Percentiles rank a stretch among this genome's conserved stretches.
Evolutionary conservation across 208 protist genomes (phyloP).

Genomic region (Zelonia costaricensis): DNA sequence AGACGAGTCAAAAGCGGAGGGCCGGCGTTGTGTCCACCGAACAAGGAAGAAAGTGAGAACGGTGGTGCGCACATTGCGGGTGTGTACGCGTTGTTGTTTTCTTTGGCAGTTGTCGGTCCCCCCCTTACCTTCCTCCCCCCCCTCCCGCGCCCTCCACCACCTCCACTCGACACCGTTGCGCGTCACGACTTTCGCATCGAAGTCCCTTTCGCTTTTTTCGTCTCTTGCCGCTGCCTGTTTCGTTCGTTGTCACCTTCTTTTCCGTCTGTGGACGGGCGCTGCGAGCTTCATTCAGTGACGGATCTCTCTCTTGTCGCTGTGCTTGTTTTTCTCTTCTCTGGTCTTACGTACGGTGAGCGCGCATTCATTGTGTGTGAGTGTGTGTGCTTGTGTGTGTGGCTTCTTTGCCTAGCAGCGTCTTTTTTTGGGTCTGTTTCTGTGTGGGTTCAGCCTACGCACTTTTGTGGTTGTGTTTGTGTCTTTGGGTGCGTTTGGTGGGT

Average conservation of each 20-base stretch:
- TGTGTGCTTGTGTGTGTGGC: not conserved
- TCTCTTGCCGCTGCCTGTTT: conserved; percentile 7
- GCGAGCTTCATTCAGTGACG: conserved; percentile 4
- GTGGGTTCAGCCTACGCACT: not conserved
- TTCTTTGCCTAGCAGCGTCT: too few species aligned
- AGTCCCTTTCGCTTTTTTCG: conserved; percentile 13
- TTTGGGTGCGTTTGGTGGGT: not conserved
- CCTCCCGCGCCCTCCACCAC: too few species aligned
- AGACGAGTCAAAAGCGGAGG: too few species aligned
- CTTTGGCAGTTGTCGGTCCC: too few species aligned
- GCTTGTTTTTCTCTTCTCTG: conserved; percentile 6
- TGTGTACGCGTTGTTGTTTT: too few species aligned
- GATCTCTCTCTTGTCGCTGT: conserved; percentile 13
- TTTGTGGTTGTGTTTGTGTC: not conserved
- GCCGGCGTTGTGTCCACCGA: too few species aligned
- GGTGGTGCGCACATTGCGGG: too few species aligned
- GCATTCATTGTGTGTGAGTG: not conserved
- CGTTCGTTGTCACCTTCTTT: conserved; percentile 1
- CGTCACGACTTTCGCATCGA: not conserved
- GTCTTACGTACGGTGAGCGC: not conserved
- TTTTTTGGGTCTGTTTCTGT: too few species aligned
- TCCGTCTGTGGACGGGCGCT: not conserved
- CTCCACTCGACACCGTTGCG: too few species aligned
- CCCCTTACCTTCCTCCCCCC: too few species aligned
- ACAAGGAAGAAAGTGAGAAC: too few species aligned